A percentile compares a stretch with the other conserved stretches of the same genome.
phyloP scores from a whole-genome alignment of 163 green algal species.

The Chlamydomonas reinhardtii region DNA sequence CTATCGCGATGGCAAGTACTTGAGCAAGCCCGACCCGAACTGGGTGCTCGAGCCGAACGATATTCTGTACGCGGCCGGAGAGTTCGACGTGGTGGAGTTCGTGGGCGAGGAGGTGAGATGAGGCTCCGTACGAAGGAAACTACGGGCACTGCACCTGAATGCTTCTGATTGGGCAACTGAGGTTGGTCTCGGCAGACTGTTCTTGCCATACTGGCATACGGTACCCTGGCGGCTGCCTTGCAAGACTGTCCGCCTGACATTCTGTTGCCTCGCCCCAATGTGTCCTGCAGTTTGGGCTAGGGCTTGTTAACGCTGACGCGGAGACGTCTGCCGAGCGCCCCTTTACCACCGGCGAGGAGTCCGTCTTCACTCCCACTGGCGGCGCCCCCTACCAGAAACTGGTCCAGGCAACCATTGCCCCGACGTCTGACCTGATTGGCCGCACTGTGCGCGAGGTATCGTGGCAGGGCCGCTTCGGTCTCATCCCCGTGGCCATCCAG shows the following conservation, averaged over 20 bases:
- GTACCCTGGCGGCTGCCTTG: no score
- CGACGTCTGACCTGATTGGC: slow-evolving; percentile 57
- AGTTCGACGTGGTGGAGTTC: slow-evolving; percentile 46
- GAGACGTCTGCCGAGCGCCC: no score
- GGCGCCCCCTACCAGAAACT: slow-evolving; percentile 43
- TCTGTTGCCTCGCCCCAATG: no score
- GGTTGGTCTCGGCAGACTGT: no score
- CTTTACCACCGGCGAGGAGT: background rate
- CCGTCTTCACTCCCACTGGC: background rate
- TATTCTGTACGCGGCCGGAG: slow-evolving; percentile 30
- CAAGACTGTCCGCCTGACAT: no score
- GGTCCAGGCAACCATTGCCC: slow-evolving; percentile 26
- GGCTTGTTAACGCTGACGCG: no score
- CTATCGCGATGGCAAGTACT: no score
- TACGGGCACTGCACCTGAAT: no score
- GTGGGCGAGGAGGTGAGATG: slow-evolving; percentile 21
- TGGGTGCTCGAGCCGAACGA: slow-evolving; percentile 1
- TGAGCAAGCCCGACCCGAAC: background rate
- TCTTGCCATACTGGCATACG: no score
- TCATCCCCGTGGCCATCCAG: slow-evolving; percentile 85
- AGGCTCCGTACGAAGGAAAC: no score
- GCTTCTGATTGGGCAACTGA: no score
- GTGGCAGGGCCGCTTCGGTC: slow-evolving; percentile 82
- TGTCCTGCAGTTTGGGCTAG: no score
- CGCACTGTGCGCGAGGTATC: slow-evolving; percentile 67